Evolutionary conservation across 108 stramenopile genomes (phyloP).

Genomic region (Cyclotella kingstonii): DNA sequence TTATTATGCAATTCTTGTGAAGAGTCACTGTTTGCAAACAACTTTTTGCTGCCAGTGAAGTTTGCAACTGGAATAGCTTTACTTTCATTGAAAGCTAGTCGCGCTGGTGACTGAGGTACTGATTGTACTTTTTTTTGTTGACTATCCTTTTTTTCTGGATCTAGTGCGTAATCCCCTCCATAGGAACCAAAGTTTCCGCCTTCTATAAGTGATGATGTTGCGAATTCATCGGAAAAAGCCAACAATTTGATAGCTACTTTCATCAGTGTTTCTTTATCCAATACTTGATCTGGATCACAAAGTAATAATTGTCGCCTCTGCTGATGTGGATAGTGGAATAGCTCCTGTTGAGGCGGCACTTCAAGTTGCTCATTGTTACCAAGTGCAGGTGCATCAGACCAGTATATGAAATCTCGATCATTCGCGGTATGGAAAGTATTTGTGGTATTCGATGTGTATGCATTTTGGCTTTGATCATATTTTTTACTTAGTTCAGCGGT

Average conservation of each 20-base stretch:
- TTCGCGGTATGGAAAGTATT: not conserved
- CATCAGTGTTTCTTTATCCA: conserved; percentile 18
- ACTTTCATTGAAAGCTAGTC: no score
- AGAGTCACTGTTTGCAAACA: no score
- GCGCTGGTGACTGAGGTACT: no score
- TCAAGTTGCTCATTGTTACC: conserved; percentile 4
- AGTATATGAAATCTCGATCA: conserved; percentile 22
- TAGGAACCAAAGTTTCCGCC: conserved; percentile 9
- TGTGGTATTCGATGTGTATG: not conserved
- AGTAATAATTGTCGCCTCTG: conserved; percentile 1
- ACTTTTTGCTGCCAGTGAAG: no score
- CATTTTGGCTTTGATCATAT: not conserved
- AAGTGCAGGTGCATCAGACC: conserved; percentile 13
- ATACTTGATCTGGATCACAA: conserved; percentile 45
- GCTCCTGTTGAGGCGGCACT: not conserved
- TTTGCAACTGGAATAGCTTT: no score
- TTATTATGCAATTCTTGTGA: no score
- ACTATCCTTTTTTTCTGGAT: not conserved
- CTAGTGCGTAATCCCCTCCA: not conserved
- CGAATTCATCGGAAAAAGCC: conserved; percentile 28
- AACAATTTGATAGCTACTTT: conserved; percentile 17
- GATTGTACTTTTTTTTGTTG: no score
- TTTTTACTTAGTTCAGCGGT: conserved; percentile 7
- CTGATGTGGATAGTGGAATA: not conserved
- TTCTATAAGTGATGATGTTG: conserved; percentile 3